Evolutionary conservation across 2,329 filamentous ascomycete genomes (phyloP).

Genomic region (Anthostomella pinea): DNA sequence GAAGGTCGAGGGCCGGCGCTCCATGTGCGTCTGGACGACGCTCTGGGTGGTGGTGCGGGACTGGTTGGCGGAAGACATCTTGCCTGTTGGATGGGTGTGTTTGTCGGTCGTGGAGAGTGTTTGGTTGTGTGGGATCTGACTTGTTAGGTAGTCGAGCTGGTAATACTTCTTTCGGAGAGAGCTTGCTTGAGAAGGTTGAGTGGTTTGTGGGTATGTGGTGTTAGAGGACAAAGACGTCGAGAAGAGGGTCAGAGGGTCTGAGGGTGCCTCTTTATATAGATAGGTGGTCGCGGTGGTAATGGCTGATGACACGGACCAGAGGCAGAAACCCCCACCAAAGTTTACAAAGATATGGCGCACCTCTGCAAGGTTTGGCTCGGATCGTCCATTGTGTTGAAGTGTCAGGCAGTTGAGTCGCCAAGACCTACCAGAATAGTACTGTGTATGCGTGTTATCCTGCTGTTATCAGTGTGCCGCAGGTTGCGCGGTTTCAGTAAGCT

Average conservation of each 20-base stretch:
- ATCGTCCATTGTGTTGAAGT: no score
- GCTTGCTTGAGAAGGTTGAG: conserved; percentile 4
- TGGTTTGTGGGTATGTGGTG: no score
- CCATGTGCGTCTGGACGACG: conserved; percentile 21
- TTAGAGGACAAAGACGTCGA: no score
- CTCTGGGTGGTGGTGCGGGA: conserved; percentile 14
- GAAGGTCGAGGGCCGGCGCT: conserved; percentile 41
- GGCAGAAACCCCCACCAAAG: conserved; percentile 13
- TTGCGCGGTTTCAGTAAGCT: conserved; percentile 18
- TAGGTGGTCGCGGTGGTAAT: no score
- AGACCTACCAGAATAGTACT: conserved; percentile 25
- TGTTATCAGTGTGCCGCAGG: conserved; percentile 16
- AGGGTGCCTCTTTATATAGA: conserved; percentile 20
- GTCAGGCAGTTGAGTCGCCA: conserved; percentile 24
- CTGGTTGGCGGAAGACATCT: conserved; percentile 26
- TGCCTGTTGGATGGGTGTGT: conserved; percentile 16
- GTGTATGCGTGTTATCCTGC: no score
- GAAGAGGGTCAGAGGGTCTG: conserved; percentile 5
- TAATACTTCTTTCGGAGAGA: no score
- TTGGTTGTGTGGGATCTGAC: conserved; percentile 1
- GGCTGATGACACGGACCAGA: conserved; percentile 10
- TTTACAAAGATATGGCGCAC: conserved; percentile 15
- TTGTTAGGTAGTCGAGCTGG: no score
- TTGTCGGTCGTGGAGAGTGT: conserved; percentile 2
- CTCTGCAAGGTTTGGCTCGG: no score